Conservation (phyloP, 2,329 filamentous ascomycete genomes). For the Huntiella moniliformis region DNA sequence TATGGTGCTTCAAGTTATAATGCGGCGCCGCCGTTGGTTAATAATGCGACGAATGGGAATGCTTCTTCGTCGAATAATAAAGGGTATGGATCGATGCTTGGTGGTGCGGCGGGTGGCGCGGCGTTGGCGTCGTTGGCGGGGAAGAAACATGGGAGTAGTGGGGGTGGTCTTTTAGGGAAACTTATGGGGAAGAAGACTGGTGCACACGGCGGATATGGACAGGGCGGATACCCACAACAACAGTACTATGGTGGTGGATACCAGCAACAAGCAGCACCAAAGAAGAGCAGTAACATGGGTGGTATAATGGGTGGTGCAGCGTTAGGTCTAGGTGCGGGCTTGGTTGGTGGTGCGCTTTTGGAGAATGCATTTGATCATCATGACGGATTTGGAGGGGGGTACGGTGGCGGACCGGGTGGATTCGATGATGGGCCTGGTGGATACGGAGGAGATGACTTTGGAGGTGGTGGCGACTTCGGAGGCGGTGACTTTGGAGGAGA, state of each 20-base stretch:
- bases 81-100: conserved; percentile 1
- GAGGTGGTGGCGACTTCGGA: conserved; percentile 16
- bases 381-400: conserved; percentile 32
- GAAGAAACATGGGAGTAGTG: conserved; percentile 21
- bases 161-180: conserved; percentile 7
- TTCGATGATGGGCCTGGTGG: conserved; percentile 18
- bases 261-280: conserved; percentile 22
- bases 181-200: conserved; percentile 5
- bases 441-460: conserved; percentile 13
- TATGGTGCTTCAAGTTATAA: not conserved
- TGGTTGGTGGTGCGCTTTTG: conserved; percentile 60
- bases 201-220: conserved; percentile 17
- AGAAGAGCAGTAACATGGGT: conserved; percentile 24
- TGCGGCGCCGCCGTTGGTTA: not conserved
- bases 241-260: conserved; percentile 16
- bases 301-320: conserved; percentile 54
- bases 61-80: not conserved
- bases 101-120: conserved; percentile 2
- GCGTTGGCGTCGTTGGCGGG: conserved; percentile 16
- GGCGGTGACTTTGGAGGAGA: conserved; percentile 20
- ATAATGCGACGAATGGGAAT: not conserved
- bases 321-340: conserved; percentile 60
- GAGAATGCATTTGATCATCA: conserved; percentile 47
- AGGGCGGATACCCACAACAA: conserved; percentile 18
- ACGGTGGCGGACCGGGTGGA: conserved; percentile 17